A percentile compares a stretch with the other conserved stretches of the same genome.
Evolutionary conservation across 352 stramenopile genomes (phyloP).

Genomic region (Phytopythium ostracodes): DNA sequence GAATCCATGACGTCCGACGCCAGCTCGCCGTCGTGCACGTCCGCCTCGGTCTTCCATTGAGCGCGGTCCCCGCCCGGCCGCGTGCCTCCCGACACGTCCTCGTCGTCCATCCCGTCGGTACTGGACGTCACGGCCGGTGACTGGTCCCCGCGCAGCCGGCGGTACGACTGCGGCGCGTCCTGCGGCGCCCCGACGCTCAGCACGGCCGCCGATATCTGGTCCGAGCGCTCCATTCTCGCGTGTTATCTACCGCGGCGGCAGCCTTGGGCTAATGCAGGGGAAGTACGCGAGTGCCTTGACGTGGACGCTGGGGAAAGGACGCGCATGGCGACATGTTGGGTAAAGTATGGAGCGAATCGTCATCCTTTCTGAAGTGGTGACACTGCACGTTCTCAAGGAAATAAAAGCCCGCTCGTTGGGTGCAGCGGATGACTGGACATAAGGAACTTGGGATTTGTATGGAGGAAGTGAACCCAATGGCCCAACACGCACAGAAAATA

Average conservation of each 20-base stretch:
- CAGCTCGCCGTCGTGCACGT: background rate
- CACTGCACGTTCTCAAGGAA: background rate
- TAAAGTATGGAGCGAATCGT: background rate
- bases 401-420: background rate
- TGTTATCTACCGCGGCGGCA: too few species aligned
- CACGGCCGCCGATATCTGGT: background rate
- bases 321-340: background rate
- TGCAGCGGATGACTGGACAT: background rate
- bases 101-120: background rate
- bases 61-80: background rate
- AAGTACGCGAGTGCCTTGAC: background rate
- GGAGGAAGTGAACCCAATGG: background rate
- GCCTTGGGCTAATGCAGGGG: background rate
- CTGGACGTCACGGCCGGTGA: background rate
- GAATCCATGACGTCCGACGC: background rate
- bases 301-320: background rate
- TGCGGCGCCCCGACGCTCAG: background rate
- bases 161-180: background rate
- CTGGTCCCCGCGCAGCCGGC: background rate
- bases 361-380: background rate
- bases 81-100: background rate
- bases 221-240: background rate
- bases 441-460: background rate
- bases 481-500: too few species aligned
- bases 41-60: conserved; percentile 3